A percentile compares a stretch with the other conserved stretches of the same genome.
These are phyloP conservation scores for Lentinula edodes DNA, from an alignment of 768 basidiomycete genomes.

Conservation along the genomic window DNA sequence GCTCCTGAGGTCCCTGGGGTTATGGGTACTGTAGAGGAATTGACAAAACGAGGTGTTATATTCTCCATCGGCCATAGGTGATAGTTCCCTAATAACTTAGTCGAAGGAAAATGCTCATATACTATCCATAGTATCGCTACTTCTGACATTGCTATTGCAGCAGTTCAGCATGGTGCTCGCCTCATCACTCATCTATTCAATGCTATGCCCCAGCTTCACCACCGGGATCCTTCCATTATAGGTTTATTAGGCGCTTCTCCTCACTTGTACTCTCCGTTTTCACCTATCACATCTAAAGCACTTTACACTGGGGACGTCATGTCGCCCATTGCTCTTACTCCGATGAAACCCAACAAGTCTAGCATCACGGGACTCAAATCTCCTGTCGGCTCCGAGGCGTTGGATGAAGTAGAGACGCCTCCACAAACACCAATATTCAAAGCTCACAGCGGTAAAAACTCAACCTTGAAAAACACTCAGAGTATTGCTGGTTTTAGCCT, in stretches of 20 bases:
- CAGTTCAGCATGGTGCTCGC: slow-evolving; percentile 68
- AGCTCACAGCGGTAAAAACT: slow-evolving; percentile 13
- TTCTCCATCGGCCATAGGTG: slow-evolving; percentile 91
- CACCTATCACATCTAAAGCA: slow-evolving; percentile 21
- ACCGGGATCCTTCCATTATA: slow-evolving; percentile 88
- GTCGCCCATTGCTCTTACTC: slow-evolving; percentile 11
- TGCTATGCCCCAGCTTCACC: slow-evolving; percentile 86
- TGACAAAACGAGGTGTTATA: slow-evolving; percentile 60
- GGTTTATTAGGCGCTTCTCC: slow-evolving; percentile 80
- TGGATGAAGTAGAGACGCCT: slow-evolving; percentile 53
- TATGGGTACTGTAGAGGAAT: slow-evolving; percentile 56
- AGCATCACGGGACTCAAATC: not conserved
- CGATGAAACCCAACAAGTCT: not conserved
- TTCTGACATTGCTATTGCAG: slow-evolving; percentile 65
- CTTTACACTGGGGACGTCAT: slow-evolving; percentile 6
- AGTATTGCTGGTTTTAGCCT: slow-evolving; percentile 31
- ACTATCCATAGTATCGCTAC: slow-evolving; percentile 53
- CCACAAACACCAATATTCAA: slow-evolving; percentile 40
- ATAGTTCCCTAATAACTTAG: slow-evolving; percentile 6
- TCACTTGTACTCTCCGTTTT: slow-evolving; percentile 39
- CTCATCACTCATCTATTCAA: slow-evolving; percentile 93
- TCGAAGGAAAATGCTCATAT: not conserved
- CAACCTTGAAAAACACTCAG: slow-evolving; percentile 16
- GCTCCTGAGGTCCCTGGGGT: slow-evolving; percentile 88
- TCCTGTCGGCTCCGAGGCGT: slow-evolving; percentile 47